Conservation (phyloP, 2,329 filamentous ascomycete species). For the Verticillium klebahnii region DNA sequence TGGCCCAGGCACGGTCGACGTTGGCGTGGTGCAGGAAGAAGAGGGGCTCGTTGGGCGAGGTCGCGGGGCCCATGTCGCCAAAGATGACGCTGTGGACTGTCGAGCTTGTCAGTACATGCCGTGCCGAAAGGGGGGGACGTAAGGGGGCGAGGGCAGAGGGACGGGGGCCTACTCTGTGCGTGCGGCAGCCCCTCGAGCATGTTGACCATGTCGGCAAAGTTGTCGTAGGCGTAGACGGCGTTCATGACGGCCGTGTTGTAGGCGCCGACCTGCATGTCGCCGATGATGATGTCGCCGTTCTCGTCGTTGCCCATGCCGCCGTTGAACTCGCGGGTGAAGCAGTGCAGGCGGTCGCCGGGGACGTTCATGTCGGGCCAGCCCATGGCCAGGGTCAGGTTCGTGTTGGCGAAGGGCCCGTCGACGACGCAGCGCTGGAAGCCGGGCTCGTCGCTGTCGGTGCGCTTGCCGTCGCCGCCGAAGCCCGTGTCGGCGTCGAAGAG, state of each 20-base stretch:
- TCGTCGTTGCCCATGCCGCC: conserved; percentile 4
- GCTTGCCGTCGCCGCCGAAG: conserved; percentile 22
- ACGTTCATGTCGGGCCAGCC: conserved; percentile 13
- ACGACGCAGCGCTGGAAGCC: conserved; percentile 15
- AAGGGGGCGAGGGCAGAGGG: too few relatives aligned
- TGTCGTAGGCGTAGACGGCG: conserved; percentile 12
- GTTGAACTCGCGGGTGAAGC: conserved; percentile 16
- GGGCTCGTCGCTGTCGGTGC: conserved; percentile 10
- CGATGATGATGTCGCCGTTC: conserved; percentile 11
- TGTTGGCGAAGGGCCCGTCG: conserved; percentile 17
- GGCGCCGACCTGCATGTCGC: conserved; percentile 12
- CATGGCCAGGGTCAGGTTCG: conserved; percentile 11
- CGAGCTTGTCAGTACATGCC: not conserved
- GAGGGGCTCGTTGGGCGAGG: conserved; percentile 20
- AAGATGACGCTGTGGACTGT: conserved; percentile 15
- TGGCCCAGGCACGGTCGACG: conserved; percentile 20
- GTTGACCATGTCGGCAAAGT: conserved; percentile 5
- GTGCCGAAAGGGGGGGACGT: not conserved
- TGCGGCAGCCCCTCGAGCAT: conserved; percentile 15
- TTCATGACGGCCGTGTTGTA: conserved; percentile 11
- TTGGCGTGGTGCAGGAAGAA: conserved; percentile 24
- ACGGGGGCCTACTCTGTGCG: conserved; percentile 8
- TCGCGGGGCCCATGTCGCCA: conserved; percentile 19
- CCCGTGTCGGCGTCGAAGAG: conserved; percentile 26
- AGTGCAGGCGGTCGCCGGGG: conserved; percentile 11